A percentile compares a stretch with the other conserved stretches of the same genome.
phyloP scores from a whole-genome alignment of 495 filamentous ascomycete genomes.

The Neurospora tetraspora region DNA sequence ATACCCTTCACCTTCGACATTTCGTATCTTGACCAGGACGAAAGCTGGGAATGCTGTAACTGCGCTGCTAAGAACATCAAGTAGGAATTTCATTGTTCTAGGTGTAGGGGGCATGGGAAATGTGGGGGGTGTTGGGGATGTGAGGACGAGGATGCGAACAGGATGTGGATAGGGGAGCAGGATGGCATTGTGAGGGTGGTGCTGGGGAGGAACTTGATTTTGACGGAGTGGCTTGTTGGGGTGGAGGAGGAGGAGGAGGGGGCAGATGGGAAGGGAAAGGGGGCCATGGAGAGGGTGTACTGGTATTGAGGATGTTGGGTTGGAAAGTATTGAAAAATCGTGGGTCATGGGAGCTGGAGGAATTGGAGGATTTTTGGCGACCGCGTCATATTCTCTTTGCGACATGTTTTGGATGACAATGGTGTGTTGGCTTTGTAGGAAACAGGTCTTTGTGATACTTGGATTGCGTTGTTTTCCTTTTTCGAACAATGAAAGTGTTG shows the following conservation, averaged over 20 bases:
- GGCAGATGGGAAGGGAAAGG: neutral
- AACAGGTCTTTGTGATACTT: no score
- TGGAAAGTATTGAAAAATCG: neutral
- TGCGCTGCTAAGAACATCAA: neutral
- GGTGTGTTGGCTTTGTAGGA: neutral
- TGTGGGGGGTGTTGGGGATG: neutral
- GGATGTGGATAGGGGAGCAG: neutral
- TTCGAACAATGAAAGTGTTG: no score
- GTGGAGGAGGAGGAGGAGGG: neutral
- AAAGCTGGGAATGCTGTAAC: conserved; percentile 8
- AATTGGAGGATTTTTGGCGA: neutral
- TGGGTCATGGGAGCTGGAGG: neutral
- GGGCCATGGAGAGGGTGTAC: neutral
- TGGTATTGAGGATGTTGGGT: neutral
- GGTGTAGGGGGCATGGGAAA: conserved; percentile 1
- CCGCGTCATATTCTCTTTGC: neutral
- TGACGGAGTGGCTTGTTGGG: neutral
- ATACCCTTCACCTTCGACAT: neutral
- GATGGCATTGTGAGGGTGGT: neutral
- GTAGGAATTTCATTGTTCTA: conserved; percentile 4
- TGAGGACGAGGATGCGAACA: neutral
- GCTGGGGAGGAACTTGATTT: neutral
- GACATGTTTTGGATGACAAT: neutral
- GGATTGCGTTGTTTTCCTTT: no score
- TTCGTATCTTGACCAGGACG: neutral